phyloP scores from a whole-genome alignment of 164 flowering plant species.

The Macadamia integrifolia region DNA sequence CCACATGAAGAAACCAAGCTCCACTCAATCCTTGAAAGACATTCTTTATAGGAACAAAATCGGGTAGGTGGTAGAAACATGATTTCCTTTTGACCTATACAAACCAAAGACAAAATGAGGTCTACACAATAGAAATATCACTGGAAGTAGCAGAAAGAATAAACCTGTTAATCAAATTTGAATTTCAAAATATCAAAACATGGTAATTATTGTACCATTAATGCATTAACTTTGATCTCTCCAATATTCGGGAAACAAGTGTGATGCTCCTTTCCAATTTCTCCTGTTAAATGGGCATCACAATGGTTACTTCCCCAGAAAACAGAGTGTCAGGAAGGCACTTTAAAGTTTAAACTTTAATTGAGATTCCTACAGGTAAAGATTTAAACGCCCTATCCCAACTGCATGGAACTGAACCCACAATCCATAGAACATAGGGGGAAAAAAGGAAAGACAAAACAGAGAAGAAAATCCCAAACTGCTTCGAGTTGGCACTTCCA shows the following conservation, averaged over 20 bases:
- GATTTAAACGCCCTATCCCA: too few species aligned
- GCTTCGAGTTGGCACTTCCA: too few species aligned
- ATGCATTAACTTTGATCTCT: conserved; percentile 32
- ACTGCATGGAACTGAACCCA: too few species aligned
- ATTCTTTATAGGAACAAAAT: conserved; percentile 38
- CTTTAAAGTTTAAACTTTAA: too few species aligned
- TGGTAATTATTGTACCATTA: conserved; percentile 34
- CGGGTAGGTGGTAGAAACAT: conserved; percentile 45
- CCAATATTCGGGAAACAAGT: conserved; percentile 49
- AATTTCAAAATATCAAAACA: not conserved
- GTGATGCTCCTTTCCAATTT: conserved; percentile 40
- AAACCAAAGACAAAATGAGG: not conserved
- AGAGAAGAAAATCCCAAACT: too few species aligned
- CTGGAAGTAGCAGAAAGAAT: not conserved
- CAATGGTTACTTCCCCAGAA: conserved; percentile 7
- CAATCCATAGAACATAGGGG: too few species aligned
- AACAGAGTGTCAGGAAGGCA: not conserved
- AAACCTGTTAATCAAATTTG: not conserved
- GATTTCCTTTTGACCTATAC: conserved; percentile 51
- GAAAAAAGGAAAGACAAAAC: too few species aligned
- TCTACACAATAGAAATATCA: not conserved
- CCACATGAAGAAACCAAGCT: conserved; percentile 41
- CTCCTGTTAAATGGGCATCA: conserved; percentile 26
- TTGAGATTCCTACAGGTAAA: too few species aligned
- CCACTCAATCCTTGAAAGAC: conserved; percentile 36